Evolutionary conservation across 1,284 basidiomycete species (phyloP).

Genomic region (Mycena sp.): DNA sequence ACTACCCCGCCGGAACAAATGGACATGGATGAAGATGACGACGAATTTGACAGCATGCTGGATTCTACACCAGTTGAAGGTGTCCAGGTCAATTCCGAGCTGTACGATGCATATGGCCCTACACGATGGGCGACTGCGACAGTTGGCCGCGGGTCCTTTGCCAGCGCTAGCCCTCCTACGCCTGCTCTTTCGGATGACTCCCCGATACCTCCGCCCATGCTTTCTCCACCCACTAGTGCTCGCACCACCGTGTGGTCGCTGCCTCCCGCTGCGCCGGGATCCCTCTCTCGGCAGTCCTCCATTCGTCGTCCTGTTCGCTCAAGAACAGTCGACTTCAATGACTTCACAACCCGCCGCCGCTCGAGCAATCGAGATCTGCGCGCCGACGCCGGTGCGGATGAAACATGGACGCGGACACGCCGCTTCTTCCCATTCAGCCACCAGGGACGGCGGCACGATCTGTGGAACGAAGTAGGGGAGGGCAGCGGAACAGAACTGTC

Average conservation of each 20-base stretch:
- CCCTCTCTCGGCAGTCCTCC: conserved; percentile 53
- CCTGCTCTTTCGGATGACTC: conserved; percentile 19
- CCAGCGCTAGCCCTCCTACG: conserved; percentile 42
- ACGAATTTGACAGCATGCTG: conserved; percentile 55
- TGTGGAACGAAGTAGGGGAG: conserved; percentile 30
- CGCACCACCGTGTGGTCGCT: conserved; percentile 40
- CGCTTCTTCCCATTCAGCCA: conserved; percentile 55
- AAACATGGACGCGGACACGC: conserved; percentile 37
- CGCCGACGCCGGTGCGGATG: conserved; percentile 40
- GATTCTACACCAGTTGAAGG: conserved; percentile 56
- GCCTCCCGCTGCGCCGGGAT: conserved; percentile 32
- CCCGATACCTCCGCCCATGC: conserved; percentile 11
- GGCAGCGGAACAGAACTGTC: conserved; percentile 11
- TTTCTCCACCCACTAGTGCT: not conserved
- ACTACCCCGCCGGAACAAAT: conserved; percentile 58
- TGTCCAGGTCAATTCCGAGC: conserved; percentile 60
- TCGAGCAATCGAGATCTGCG: conserved; percentile 40
- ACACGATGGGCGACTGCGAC: conserved; percentile 33
- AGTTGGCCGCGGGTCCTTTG: conserved; percentile 30
- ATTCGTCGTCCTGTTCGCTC: conserved; percentile 61
- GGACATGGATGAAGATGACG: conserved; percentile 70
- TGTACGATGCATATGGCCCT: conserved; percentile 59
- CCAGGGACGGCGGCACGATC: conserved; percentile 45
- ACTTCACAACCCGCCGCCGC: conserved; percentile 72
- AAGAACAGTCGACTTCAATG: conserved; percentile 70